Conservation (phyloP, 805 yeast genomes). For the Saturnispora kantuleensis region DNA sequence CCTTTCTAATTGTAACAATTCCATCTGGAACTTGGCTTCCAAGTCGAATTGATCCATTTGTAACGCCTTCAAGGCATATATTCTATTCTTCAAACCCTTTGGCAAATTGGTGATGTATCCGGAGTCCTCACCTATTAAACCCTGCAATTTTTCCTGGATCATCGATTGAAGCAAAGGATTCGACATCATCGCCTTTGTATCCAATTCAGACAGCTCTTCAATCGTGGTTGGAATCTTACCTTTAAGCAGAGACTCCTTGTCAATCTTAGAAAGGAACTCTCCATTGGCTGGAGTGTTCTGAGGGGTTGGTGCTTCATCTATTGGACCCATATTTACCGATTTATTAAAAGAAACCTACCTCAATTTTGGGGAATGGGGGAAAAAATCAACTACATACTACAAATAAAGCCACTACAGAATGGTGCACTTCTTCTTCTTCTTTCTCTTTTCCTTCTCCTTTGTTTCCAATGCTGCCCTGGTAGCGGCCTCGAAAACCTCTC, state of each 20-base stretch:
- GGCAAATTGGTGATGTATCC: constrained; percentile 81
- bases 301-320: constrained; percentile 80
- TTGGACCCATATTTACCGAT: background rate
- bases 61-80: constrained; percentile 70
- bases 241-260: constrained; percentile 25
- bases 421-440: constrained; percentile 63
- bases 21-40: constrained; percentile 88
- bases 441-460: constrained; percentile 44
- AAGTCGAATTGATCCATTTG: constrained; percentile 72
- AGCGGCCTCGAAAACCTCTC: constrained; percentile 87
- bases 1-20: constrained; percentile 77
- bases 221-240: constrained; percentile 61
- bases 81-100: constrained; percentile 58
- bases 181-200: constrained; percentile 35
- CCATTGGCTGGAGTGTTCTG: constrained; percentile 95
- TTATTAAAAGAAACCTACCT: background rate
- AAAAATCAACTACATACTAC: background rate
- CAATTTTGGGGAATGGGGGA: background rate
- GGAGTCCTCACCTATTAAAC: constrained; percentile 74
- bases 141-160: constrained; percentile 83
- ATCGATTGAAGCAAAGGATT: constrained; percentile 75
- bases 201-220: constrained; percentile 43
- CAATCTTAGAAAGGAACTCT: constrained; percentile 52
- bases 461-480: constrained; percentile 81
- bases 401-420: constrained; percentile 37